Base-by-base conservation (phyloP, 352 stramenopile species). In the Globisporangium nunn region DNA sequence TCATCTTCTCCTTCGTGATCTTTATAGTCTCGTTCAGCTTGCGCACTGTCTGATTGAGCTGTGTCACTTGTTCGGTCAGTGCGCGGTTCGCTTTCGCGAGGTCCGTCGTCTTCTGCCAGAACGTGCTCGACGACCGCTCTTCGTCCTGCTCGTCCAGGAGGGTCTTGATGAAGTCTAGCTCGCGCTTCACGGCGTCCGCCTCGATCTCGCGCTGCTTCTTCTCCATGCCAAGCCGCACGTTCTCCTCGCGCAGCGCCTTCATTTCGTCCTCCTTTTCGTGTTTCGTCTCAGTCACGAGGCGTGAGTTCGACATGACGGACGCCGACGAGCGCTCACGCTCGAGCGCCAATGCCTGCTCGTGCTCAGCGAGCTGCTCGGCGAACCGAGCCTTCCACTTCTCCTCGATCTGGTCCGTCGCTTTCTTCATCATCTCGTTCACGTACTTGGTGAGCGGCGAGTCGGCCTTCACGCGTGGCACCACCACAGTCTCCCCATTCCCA, bases 81-180 rank as follows among this genome's bases (percentile, higher is more conserved):
- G 63, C 66, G 6, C 85, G 80, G 46, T 94, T 94, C 53, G 89
- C 71, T 58, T 87, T 88, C 11, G 82, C 81, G 48, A 94, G 60
- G 50, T 94, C 85, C 0, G 85, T 94, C 1, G 85, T 93, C 68
- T 93, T 92, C 57, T 94, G 73, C 85, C 85, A 94, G 52, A 94
- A 94, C 10, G 82, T 83, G 37, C 66, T 88, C 28, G 77, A 87
- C 15, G 75, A 85, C 31, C 70, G 68, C 14, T 87, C 74, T 33
- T 91, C 81, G 47, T 94, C 85, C 51, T 91, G 71, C 14, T 88
- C 68, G n/a, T 83, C 67, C 52, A 91, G 67, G 31, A 90, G 74
- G 29, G 80, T 70, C 56, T 85, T 84, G 49, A 88, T 68, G 33
- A 85, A 90, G 15, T 89, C 75, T 5, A 91, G 57, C 49, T 94